Evolutionary conservation across 2,329 filamentous ascomycete genomes (phyloP), one percentile per base, ranked within the genome.

Genomic region (Colletotrichum acutatum): DNA sequence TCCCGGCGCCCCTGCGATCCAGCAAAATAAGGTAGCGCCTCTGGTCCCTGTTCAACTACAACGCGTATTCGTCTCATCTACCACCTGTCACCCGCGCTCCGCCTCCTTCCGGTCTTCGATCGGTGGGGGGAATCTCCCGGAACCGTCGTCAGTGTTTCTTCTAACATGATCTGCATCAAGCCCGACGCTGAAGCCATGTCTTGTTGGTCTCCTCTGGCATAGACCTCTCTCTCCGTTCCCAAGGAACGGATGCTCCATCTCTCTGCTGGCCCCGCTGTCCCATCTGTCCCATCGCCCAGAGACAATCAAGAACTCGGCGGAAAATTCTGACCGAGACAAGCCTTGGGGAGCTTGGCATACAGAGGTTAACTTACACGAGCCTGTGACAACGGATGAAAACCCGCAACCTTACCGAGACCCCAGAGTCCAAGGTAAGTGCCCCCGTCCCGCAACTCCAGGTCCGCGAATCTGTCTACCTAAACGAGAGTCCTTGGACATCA

Each of bases 61-160:
- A 63, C 63, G 37, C 68, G 66, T 74, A 71, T 74, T 73, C 75
- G 77, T 79, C 77, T 77, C 76, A 78, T 76, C 64, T 77, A 59
- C 58, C 61, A 67, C 62, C 71, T 74, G 71, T 74, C 71, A 74
- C 71, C 65, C 72, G 61, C 68, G 71, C 72, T 76, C 77, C 72
- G 72, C 68, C 76, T 76, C 68, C 77, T 76, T 78, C 74, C 72
- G 76, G 76, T 77, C 72, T 76, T 68, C 72, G 74, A 75, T 74
- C 69, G 73, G 76, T 75, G 74, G 75, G 75, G 74, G 56, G 61
- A 42, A 71, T 65, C 66, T 65, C 68, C 73, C 75, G 65, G 57
- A 53, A 59, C 68, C 37, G 62, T 72, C 63, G 69, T 72, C 69
- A 66, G 57, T 74, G 72, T 76, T 76, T 77, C 75, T 74, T 73